These are phyloP conservation scores for Phytophthora hybrid DNA, from an alignment of 352 stramenopile genomes.

Conservation along the genomic window DNA sequence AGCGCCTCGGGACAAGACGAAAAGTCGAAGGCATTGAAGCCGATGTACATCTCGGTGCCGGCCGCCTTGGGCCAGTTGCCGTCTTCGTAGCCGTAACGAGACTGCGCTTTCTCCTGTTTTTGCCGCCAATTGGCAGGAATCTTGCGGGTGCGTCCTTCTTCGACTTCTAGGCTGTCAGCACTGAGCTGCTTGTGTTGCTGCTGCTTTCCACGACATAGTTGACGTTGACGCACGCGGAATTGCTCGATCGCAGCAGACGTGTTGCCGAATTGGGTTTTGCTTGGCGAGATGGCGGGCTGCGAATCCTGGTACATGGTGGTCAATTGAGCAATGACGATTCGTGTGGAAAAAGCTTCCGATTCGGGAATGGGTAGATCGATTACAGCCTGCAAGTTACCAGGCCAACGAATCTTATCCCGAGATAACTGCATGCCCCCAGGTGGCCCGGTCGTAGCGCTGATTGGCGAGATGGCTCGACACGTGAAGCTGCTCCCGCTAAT, in stretches of 20 bases:
- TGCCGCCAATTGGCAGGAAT: constrained; percentile 18
- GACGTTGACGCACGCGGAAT: constrained; percentile 39
- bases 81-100: constrained; percentile 1
- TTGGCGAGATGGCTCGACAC: constrained; percentile 6
- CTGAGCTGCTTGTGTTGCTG: constrained; percentile 2
- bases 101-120: constrained; percentile 7
- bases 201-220: constrained; percentile 21
- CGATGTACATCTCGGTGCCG: constrained; percentile 27
- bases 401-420: constrained; percentile 8
- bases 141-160: constrained; percentile 39
- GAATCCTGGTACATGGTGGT: neutral
- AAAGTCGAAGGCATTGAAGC: constrained; percentile 48
- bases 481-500: constrained; percentile 3
- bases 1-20: constrained; percentile 39
- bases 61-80: constrained; percentile 9
- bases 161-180: constrained; percentile 4
- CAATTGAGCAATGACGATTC: neutral
- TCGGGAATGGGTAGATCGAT: neutral
- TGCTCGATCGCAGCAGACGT: constrained; percentile 32
- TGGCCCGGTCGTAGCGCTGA: constrained; percentile 1
- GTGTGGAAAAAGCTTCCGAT: neutral
- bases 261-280: neutral
- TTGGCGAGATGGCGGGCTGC: neutral
- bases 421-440: constrained; percentile 7
- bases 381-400: neutral